phyloP scores from a whole-genome alignment of 768 basidiomycete genomes.

The Lentinula boryana region DNA sequence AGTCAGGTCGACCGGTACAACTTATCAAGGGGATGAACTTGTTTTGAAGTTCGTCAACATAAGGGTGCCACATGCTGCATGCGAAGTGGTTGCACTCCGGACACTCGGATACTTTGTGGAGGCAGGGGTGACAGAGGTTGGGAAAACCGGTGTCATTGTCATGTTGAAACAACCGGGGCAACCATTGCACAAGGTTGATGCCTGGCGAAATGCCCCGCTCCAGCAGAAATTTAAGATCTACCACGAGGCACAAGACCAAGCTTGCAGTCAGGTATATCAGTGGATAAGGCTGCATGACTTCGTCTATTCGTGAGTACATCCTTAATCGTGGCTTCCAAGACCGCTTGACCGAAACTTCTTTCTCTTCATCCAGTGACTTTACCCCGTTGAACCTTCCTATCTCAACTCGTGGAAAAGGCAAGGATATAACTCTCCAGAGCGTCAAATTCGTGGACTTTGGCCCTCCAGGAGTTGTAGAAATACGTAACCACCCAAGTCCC shows the following conservation, averaged over 20 bases:
- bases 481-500: not conserved
- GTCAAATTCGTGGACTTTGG: not conserved
- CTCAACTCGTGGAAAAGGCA: not conserved
- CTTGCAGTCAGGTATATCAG: not conserved
- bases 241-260: not conserved
- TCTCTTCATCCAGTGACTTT: not conserved
- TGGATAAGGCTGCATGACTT: not conserved
- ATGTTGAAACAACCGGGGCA: not conserved
- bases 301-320: not conserved
- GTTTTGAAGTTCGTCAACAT: not conserved
- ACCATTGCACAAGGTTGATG: not conserved
- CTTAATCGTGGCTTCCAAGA: not conserved
- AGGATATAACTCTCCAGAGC: not conserved
- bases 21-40: not conserved
- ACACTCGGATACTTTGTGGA: not conserved
- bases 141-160: not conserved
- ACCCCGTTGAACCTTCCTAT: not conserved
- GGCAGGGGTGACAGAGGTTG: not conserved
- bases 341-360: not conserved
- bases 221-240: not conserved
- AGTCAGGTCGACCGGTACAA: not conserved
- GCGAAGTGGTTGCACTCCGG: not conserved
- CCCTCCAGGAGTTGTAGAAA: not conserved
- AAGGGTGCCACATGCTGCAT: not conserved
- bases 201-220: not conserved